phyloP scores from a whole-genome alignment of 495 filamentous ascomycete species.

The Friedmanniomyces simplex region DNA sequence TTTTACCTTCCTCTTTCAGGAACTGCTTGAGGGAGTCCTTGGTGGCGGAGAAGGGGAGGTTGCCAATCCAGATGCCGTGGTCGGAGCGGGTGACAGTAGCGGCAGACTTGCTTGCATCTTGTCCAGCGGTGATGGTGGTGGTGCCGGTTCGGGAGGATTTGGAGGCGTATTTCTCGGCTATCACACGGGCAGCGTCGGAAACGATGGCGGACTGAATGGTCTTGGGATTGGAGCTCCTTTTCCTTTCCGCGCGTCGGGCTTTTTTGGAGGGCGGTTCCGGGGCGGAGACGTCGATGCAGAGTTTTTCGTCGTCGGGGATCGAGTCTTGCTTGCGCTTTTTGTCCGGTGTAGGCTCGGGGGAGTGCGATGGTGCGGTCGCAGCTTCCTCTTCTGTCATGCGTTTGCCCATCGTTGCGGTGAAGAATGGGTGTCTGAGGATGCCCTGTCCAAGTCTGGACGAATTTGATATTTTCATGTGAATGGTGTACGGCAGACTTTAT shows the following conservation, averaged over 20 bases:
- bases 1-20: slow-evolving; percentile 57
- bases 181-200: not conserved
- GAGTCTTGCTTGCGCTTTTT: slow-evolving; percentile 32
- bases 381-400: too few relatives aligned
- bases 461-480: too few relatives aligned
- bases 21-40: slow-evolving; percentile 63
- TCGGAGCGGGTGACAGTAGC: slow-evolving; percentile 39
- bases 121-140: slow-evolving; percentile 24
- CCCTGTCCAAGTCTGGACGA: too few relatives aligned
- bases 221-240: slow-evolving; percentile 8
- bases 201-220: slow-evolving; percentile 1
- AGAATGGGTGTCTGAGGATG: too few relatives aligned
- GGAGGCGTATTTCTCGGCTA: not conserved
- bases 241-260: slow-evolving; percentile 31
- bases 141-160: slow-evolving; percentile 23
- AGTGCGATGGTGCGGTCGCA: not conserved
- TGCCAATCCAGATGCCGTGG: slow-evolving; percentile 91
- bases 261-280: slow-evolving; percentile 94
- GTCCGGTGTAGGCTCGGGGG: not conserved
- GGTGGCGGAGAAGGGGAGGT: slow-evolving; percentile 71
- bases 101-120: slow-evolving; percentile 28
- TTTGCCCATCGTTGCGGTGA: too few relatives aligned
- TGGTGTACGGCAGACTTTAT: too few relatives aligned
- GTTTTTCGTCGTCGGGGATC: slow-evolving; percentile 38
- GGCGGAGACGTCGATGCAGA: slow-evolving; percentile 78